Evolutionary conservation across 2,329 filamentous ascomycete genomes (phyloP), one percentile per base, ranked within the genome.

Genomic region (Cercospora sp.): DNA sequence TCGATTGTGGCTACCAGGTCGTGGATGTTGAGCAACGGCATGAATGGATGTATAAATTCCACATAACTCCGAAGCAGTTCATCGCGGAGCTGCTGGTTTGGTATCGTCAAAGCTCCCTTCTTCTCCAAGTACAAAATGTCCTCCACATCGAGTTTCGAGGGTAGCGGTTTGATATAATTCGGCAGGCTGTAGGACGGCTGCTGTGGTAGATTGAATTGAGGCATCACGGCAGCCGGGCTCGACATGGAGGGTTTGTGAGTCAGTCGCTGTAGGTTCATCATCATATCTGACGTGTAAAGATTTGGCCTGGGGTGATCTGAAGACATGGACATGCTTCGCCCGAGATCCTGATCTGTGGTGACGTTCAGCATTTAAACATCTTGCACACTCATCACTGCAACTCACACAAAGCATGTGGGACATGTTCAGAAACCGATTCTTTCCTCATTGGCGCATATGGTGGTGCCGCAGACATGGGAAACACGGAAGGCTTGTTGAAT

Each of bases 31-130:
- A 97, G 82, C 33, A 97, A 83, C 26, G 94, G 94, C 92, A 97
- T 97, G 78, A 92, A 97, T 0, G 94, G 93, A 78, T 97, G 91
- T 7, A 97, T 93, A 78, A 91, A 97, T 81, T 97, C 91, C 69
- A 94, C 86, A 75, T 95, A 97, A 45, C 89, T 89, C 73, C 90
- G 89, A 16, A 98, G 83, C 53, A 97, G 85, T 68, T 93, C 93
- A 78, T 91, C 92, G 75, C 94, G 91, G 40, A 97, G 83, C 4
- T 82, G 81, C 3, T 85, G 80, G 48, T 87, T 84, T 2, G 94
- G 94, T 48, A 97, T 86, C 1, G 89, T 89, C 72, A 97, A 82
- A 1, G 93, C 93, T 4, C 93, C 93, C 83, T 97, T 97, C 77
- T 89, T 87, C 69, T 90, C 87, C 66, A 97, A 85, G 79, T 95